Evolutionary conservation across 1,284 basidiomycete genomes (phyloP).

Genomic region (Jaminaea rosea): DNA sequence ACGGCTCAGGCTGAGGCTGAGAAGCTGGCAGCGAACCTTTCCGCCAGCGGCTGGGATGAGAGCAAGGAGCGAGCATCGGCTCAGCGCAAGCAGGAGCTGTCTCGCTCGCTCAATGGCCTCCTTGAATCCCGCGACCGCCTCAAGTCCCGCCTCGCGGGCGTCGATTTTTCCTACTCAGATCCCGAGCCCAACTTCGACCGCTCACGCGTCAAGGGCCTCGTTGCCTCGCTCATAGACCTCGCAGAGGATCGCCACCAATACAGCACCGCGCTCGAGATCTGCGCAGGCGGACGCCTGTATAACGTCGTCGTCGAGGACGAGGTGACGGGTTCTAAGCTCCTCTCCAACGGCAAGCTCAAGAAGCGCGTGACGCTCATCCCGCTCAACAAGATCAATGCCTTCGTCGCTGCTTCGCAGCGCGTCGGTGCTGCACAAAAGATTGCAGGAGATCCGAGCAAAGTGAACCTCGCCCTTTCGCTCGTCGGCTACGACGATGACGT

Average conservation of each 20-base stretch:
- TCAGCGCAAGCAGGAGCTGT: constrained; percentile 55
- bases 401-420: constrained; percentile 64
- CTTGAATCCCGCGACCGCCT: constrained; percentile 65
- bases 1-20: constrained; percentile 52
- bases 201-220: constrained; percentile 70
- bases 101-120: constrained; percentile 56
- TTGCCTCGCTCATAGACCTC: constrained; percentile 63
- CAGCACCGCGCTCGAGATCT: constrained; percentile 84
- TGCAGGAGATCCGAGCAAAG: constrained; percentile 64
- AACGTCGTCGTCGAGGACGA: constrained; percentile 76
- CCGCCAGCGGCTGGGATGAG: constrained; percentile 66
- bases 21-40: constrained; percentile 54
- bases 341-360: constrained; percentile 72
- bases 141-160: constrained; percentile 60
- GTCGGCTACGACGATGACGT: constrained; percentile 80
- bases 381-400: constrained; percentile 77
- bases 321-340: constrained; percentile 71
- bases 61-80: constrained; percentile 66
- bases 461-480: constrained; percentile 73
- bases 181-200: constrained; percentile 77
- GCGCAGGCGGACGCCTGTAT: constrained; percentile 82
- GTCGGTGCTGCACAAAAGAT: constrained; percentile 64
- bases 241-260: constrained; percentile 59
- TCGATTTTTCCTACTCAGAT: constrained; percentile 75
- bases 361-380: constrained; percentile 91